Percentiles rank a stretch among this genome's conserved stretches.
These are phyloP conservation scores for Astrocystis sublimbata DNA, from an alignment of 495 filamentous ascomycete genomes.

Conservation along the genomic window DNA sequence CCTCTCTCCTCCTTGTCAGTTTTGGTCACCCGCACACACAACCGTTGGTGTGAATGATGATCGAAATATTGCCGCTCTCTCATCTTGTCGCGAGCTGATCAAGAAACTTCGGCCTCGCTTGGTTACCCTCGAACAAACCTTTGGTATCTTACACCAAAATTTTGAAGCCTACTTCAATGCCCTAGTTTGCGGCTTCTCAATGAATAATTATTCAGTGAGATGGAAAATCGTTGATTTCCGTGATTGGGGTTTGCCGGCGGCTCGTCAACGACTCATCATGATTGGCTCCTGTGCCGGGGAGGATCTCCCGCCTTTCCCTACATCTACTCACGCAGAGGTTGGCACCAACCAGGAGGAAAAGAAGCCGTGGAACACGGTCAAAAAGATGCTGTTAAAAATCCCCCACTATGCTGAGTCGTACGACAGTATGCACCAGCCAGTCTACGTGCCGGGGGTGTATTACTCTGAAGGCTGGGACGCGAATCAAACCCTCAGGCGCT, in stretches of 20 bases:
- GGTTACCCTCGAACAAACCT: constrained; percentile 84
- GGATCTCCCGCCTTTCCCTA: constrained; percentile 67
- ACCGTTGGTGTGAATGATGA: constrained; percentile 66
- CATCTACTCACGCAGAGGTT: constrained; percentile 60
- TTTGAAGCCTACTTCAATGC: constrained; percentile 57
- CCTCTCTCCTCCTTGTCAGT: constrained; percentile 81
- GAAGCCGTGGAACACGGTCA: constrained; percentile 34
- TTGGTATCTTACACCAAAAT: constrained; percentile 57
- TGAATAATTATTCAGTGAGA: constrained; percentile 66
- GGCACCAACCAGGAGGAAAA: constrained; percentile 45
- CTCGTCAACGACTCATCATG: constrained; percentile 63
- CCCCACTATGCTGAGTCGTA: constrained; percentile 26
- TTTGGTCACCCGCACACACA: constrained; percentile 78
- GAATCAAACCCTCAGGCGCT: constrained; percentile 47
- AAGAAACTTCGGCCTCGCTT: constrained; percentile 63
- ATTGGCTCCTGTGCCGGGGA: constrained; percentile 82
- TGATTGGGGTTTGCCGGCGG: constrained; percentile 47
- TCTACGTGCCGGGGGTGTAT: constrained; percentile 24
- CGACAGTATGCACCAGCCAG: constrained; percentile 49
- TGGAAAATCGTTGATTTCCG: constrained; percentile 52
- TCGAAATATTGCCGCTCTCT: constrained; percentile 69
- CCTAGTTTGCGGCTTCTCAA: constrained; percentile 65
- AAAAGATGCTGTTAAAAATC: constrained; percentile 40
- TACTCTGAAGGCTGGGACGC: constrained; percentile 44
- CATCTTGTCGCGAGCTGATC: constrained; percentile 62